phyloP scores from a whole-genome alignment of 2,329 filamentous ascomycete genomes.

The Arthrobotrys sphaeroides region DNA sequence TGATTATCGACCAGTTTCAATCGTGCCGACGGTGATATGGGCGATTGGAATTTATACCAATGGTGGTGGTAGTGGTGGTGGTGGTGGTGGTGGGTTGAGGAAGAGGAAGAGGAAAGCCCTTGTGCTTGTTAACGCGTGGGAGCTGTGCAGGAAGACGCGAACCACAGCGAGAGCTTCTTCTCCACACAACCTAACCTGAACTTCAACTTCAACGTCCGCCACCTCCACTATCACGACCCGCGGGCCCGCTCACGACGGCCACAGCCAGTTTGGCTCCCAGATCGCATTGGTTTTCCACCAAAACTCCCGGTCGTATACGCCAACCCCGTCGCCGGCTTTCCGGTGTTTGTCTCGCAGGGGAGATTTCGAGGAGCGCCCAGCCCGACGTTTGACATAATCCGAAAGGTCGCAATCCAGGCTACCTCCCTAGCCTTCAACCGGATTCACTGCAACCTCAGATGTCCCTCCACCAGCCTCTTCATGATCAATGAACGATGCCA shows the following conservation, averaged over 20 bases:
- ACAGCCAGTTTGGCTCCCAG: neutral
- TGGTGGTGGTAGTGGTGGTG: conserved; percentile 11
- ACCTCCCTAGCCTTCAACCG: conserved; percentile 1
- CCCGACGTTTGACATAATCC: neutral
- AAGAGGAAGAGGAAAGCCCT: too few species aligned
- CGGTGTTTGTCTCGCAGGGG: conserved; percentile 14
- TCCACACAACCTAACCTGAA: neutral
- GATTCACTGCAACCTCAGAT: conserved; percentile 18
- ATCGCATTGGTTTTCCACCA: neutral
- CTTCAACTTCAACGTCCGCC: too few species aligned
- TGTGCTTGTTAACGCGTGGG: conserved; percentile 35
- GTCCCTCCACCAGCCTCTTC: conserved; percentile 38
- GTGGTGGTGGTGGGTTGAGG: neutral
- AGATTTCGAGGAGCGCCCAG: neutral
- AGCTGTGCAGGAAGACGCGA: neutral
- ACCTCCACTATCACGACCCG: neutral
- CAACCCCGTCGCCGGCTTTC: neutral
- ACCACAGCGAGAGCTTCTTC: neutral
- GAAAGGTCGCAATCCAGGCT: conserved; percentile 10
- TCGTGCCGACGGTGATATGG: too few species aligned
- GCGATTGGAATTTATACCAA: neutral
- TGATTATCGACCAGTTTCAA: neutral
- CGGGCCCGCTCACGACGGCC: neutral
- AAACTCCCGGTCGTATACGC: neutral
- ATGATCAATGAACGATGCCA: conserved; percentile 55